Evolutionary conservation across 75 land plant genomes (phyloP).

Genomic region (Pinus tabuliformis): DNA sequence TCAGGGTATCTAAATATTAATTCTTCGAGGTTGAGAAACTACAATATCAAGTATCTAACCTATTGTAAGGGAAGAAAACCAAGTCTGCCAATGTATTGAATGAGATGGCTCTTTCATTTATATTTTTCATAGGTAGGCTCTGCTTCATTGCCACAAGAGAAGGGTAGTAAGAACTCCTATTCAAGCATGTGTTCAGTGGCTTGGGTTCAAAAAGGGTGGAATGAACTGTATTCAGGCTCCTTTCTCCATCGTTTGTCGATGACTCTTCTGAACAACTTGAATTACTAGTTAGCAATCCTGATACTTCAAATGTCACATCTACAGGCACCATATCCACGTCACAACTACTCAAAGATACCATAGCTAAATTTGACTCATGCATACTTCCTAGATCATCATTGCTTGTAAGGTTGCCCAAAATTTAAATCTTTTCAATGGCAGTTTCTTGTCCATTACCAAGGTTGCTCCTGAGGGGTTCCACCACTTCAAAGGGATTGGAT

Average conservation of each 20-base stretch:
- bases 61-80: not conserved
- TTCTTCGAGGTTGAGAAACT: not conserved
- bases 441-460: not conserved
- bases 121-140: not conserved
- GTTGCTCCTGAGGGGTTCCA: not conserved
- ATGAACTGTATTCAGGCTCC: not conserved
- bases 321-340: not conserved
- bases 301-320: constrained; percentile 6
- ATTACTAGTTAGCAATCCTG: not conserved
- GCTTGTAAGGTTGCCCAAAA: not conserved
- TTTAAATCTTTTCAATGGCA: not conserved
- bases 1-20: not conserved
- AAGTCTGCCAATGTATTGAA: not conserved
- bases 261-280: not conserved
- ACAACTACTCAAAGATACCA: not conserved
- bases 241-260: not conserved
- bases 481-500: constrained; percentile 10
- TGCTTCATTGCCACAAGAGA: not conserved
- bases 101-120: not conserved
- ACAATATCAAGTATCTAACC: not conserved
- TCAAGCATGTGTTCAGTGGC: not conserved
- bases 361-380: not conserved
- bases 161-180: not conserved
- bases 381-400: not conserved
- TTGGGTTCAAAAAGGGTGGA: not conserved